These are phyloP conservation scores for Mycena alexandri DNA, from an alignment of 768 basidiomycete species.

Conservation along the genomic window DNA sequence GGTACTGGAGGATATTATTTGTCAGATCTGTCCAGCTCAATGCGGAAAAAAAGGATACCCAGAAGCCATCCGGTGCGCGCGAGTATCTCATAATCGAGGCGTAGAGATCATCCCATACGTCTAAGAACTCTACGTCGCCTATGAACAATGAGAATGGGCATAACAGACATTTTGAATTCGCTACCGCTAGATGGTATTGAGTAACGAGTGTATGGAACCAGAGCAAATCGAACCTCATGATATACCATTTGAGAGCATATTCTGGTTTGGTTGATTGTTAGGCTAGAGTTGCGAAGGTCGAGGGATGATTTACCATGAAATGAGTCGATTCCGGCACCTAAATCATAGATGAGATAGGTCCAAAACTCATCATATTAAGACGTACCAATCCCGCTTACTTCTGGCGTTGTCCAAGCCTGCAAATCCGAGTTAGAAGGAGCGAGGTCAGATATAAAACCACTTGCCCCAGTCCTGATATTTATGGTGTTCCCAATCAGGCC, in stretches of 20 bases:
- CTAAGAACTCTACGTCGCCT: slow-evolving; percentile 85
- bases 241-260: slow-evolving; percentile 93
- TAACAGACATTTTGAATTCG: slow-evolving; percentile 53
- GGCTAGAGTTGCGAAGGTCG: background rate
- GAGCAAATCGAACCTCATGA: slow-evolving; percentile 63
- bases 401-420: slow-evolving; percentile 82
- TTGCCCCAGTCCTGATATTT: slow-evolving; percentile 83
- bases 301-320: slow-evolving; percentile 64
- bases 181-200: slow-evolving; percentile 32
- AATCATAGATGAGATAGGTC: background rate
- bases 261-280: slow-evolving; percentile 53
- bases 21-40: background rate
- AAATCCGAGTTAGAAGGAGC: slow-evolving; percentile 25
- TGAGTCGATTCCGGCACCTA: slow-evolving; percentile 91
- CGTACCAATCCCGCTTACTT: slow-evolving; percentile 76
- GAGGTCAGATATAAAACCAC: slow-evolving; percentile 38
- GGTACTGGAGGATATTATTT: slow-evolving; percentile 68
- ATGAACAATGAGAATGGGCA: slow-evolving; percentile 3
- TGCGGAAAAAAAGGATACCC: slow-evolving; percentile 63
- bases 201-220: background rate
- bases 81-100: slow-evolving; percentile 88
- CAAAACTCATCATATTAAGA: too few species aligned
- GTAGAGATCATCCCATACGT: slow-evolving; percentile 89
- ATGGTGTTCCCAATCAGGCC: slow-evolving; percentile 92
- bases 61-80: slow-evolving; percentile 87